Conservation (phyloP, 1,139 yeast species). For the Williopsis jadinii region DNA sequence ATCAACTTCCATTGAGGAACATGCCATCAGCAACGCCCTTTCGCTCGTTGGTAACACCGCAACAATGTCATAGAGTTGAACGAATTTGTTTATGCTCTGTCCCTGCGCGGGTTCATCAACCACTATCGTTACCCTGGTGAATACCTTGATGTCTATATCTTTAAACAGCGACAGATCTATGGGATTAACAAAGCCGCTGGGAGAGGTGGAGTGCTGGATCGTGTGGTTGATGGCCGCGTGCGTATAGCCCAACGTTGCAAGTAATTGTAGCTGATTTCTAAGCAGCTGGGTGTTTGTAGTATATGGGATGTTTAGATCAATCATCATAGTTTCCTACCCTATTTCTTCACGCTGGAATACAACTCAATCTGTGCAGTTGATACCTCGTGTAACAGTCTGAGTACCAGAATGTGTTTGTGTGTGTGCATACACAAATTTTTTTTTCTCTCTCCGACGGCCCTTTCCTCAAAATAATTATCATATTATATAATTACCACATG, state of each 20-base stretch:
- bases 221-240: conserved; percentile 69
- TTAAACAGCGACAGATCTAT: conserved; percentile 26
- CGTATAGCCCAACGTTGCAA: conserved; percentile 59
- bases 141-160: conserved; percentile 43
- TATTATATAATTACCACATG: too few species aligned
- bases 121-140: conserved; percentile 66
- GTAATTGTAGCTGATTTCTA: conserved; percentile 46
- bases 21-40: conserved; percentile 67
- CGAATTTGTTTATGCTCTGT: conserved; percentile 59
- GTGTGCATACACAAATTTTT: too few species aligned
- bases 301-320: conserved; percentile 81
- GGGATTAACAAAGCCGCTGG: conserved; percentile 43
- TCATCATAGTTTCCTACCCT: conserved; percentile 23
- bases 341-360: too few species aligned
- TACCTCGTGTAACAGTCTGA: too few species aligned
- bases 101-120: conserved; percentile 75
- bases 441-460: too few species aligned
- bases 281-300: conserved; percentile 48
- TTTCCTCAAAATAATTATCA: too few species aligned
- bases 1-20: conserved; percentile 70
- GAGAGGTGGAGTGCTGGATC: conserved; percentile 46
- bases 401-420: too few species aligned
- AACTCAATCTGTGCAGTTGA: too few species aligned
- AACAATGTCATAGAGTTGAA: conserved; percentile 64
- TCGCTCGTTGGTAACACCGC: conserved; percentile 81